Evolutionary conservation across 2,329 filamentous ascomycete genomes (phyloP).

Genomic region (Trichophyton schoenleinii): DNA sequence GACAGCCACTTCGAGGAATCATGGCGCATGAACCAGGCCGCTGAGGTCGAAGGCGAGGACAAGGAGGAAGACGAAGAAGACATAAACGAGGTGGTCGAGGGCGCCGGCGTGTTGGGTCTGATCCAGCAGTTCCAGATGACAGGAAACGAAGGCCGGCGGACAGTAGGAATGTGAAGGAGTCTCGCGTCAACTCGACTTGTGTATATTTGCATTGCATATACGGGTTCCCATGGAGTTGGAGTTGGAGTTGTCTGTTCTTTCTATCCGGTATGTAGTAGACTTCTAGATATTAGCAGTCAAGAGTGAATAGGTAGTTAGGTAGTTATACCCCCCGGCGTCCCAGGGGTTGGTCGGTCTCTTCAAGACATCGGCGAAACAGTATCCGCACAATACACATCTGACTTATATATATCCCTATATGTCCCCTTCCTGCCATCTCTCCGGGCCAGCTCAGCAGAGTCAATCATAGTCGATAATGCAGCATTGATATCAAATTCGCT

Average conservation of each 20-base stretch:
- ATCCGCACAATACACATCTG: too few species aligned
- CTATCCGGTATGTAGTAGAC: background rate
- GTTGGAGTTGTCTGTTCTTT: background rate
- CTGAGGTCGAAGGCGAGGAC: constrained; percentile 24
- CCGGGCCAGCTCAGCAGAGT: too few species aligned
- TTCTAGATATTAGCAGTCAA: too few species aligned
- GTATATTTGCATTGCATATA: background rate
- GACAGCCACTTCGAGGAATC: constrained; percentile 49
- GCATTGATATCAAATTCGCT: background rate
- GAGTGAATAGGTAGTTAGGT: too few species aligned
- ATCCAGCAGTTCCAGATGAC: constrained; percentile 56
- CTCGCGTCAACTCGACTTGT: background rate
- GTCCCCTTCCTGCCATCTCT: background rate
- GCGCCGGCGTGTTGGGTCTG: constrained; percentile 50
- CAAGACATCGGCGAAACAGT: too few species aligned
- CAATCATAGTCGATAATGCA: background rate
- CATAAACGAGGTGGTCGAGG: constrained; percentile 35
- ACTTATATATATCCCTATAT: too few species aligned
- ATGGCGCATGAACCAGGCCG: constrained; percentile 35
- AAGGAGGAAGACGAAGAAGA: constrained; percentile 37
- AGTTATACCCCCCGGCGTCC: too few species aligned
- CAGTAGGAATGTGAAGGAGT: constrained; percentile 23
- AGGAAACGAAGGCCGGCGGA: constrained; percentile 27
- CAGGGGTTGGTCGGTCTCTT: too few species aligned
- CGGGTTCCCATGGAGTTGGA: background rate